A percentile compares a stretch with the other conserved stretches of the same genome.
These are phyloP conservation scores for Drechslerella stenobrocha DNA, from an alignment of 2,329 filamentous ascomycete genomes.

Conservation along the genomic window DNA sequence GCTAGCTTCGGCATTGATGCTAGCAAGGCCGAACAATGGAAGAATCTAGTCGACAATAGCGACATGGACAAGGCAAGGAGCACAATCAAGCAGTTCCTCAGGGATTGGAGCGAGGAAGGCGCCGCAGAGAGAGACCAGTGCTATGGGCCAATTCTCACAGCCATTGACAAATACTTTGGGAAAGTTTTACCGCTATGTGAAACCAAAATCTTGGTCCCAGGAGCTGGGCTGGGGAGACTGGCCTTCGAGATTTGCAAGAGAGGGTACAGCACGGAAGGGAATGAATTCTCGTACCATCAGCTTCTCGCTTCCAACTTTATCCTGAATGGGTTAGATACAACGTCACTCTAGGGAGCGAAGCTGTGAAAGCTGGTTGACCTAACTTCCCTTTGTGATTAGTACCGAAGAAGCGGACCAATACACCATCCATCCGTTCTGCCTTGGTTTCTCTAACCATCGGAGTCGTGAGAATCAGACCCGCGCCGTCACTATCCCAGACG, in stretches of 20 bases:
- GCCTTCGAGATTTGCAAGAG: constrained; percentile 79
- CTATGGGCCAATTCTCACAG: constrained; percentile 72
- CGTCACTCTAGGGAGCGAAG: neutral
- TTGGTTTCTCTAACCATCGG: constrained; percentile 83
- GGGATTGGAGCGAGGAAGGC: constrained; percentile 88
- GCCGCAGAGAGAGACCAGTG: constrained; percentile 72
- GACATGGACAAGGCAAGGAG: constrained; percentile 91
- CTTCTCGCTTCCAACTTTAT: constrained; percentile 75
- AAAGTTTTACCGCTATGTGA: constrained; percentile 51
- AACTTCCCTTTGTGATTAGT: constrained; percentile 68
- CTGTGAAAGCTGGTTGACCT: neutral
- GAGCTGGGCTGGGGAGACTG: constrained; percentile 82
- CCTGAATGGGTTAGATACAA: constrained; percentile 56
- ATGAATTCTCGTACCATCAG: constrained; percentile 92
- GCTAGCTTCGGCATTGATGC: constrained; percentile 66
- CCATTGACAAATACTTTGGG: constrained; percentile 59
- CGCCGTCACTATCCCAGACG: constrained; percentile 74
- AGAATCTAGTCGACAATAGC: constrained; percentile 68
- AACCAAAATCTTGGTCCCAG: constrained; percentile 77
- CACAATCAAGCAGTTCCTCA: constrained; percentile 88
- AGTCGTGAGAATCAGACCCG: constrained; percentile 74
- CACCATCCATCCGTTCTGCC: constrained; percentile 79
- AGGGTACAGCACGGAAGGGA: constrained; percentile 61
- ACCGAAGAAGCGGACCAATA: constrained; percentile 66
- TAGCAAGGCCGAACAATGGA: constrained; percentile 62